A percentile compares a stretch with the other conserved stretches of the same genome.
Evolutionary conservation across 2,329 filamentous ascomycete species (phyloP).

Genomic region (Fusarium devonianum): DNA sequence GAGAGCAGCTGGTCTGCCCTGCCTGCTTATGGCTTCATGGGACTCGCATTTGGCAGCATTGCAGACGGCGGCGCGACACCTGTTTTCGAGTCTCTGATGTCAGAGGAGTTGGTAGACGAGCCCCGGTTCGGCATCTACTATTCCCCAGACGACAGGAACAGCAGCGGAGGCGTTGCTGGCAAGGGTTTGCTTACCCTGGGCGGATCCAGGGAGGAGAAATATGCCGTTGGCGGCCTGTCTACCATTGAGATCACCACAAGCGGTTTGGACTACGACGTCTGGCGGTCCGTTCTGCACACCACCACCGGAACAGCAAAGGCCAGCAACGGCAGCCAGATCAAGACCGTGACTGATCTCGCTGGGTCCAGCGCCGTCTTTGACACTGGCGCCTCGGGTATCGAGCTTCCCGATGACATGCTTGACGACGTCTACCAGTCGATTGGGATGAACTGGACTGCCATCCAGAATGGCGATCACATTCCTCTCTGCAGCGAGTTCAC

Average conservation of each 20-base stretch:
- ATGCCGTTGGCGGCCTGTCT: conserved; percentile 36
- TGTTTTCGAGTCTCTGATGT: conserved; percentile 45
- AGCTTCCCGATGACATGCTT: conserved; percentile 38
- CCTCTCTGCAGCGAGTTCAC: conserved; percentile 49
- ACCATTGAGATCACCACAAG: conserved; percentile 24
- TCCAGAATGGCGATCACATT: conserved; percentile 39
- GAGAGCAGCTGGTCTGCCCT: conserved; percentile 41
- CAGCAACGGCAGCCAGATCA: conserved; percentile 21
- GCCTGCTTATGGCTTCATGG: conserved; percentile 47
- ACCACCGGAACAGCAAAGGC: conserved; percentile 9
- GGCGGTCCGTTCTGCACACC: conserved; percentile 37
- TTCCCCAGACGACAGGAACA: conserved; percentile 15
- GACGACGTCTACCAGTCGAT: conserved; percentile 44
- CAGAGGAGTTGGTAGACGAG: conserved; percentile 40
- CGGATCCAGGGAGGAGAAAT: conserved; percentile 43
- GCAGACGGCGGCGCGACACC: conserved; percentile 41
- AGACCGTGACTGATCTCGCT: background rate
- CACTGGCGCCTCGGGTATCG: conserved; percentile 43
- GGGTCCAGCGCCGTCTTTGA: conserved; percentile 42
- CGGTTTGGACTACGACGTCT: conserved; percentile 40
- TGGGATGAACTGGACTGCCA: conserved; percentile 47
- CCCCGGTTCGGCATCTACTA: conserved; percentile 46
- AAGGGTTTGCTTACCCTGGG: conserved; percentile 45
- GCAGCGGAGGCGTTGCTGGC: conserved; percentile 22
- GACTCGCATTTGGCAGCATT: conserved; percentile 46